Evolutionary conservation across 2,329 filamentous ascomycete species (phyloP), one percentile per base, ranked within the genome.

Genomic region (Corniculantispora saksenae): DNA sequence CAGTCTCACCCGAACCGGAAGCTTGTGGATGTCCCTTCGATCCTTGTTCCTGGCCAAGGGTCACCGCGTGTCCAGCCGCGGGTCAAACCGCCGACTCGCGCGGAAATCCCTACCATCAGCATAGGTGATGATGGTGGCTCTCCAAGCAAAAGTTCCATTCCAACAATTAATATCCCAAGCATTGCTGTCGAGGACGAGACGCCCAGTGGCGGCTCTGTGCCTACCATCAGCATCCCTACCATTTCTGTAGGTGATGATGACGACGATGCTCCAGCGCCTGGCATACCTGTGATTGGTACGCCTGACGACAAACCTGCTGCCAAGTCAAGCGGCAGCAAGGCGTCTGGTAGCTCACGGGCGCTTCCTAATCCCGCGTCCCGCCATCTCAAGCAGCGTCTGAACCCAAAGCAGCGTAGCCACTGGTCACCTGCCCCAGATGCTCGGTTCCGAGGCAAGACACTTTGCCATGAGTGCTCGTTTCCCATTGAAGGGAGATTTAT

Each of bases 401-500:
- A 77, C 45, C 80, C 79, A 55, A 78, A 78, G 35, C 78, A 80
- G 19, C 79, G 78, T 43, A 77, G 83, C n/a, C 86, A 89, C 69
- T 89, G 86, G 86, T 87, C 85, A 2, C 85, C 85, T 1, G 84
- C 82, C 3, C 79, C 81, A 1, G 80, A 79, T 4, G 77, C 72
- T 67, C 75, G 72, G 62, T 78, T 78, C 70, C 81, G 86, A 72
- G 80, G 82, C 63, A 90, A 90, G 8, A 91, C 92, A 9, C 85
- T 89, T 54, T 99, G 95, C 74, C 91, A 93, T 58, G 89, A 94
- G 72, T 99, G 95, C 74, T 85, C 88, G 12, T 83, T 91, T 23
- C 89, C 93, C 0, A 98, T 99, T 70, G 89, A 95, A 65, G 95
- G 95, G 3, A 91, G 94, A 65, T 94, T 97, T 69, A 91, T 98